phyloP scores from a whole-genome alignment of 2,329 filamentous ascomycete genomes.

The Fusarium sp. region DNA sequence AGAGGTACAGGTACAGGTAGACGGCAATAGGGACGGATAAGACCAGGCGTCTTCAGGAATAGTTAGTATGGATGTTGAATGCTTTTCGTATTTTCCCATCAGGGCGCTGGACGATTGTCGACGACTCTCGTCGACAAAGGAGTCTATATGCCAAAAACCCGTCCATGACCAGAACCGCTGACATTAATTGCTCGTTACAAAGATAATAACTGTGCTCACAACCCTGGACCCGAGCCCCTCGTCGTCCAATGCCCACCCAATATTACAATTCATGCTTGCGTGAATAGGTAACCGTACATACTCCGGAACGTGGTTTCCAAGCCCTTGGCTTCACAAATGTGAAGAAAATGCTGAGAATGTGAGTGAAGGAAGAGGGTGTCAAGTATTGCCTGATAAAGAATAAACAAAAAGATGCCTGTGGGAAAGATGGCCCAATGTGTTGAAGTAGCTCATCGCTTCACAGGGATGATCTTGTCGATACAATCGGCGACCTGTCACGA shows the following conservation, averaged over 20 bases:
- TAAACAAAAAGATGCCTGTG: constrained; percentile 29
- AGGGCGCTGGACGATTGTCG: constrained; percentile 6
- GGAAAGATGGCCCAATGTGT: constrained; percentile 8
- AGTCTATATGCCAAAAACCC: constrained; percentile 17
- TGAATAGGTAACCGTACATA: constrained; percentile 16
- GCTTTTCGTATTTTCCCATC: constrained; percentile 24
- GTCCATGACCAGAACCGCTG: constrained; percentile 7
- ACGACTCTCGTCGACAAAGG: constrained; percentile 7
- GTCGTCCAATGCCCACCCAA: constrained; percentile 24
- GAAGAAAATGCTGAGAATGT: constrained; percentile 30
- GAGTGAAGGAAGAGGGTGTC: constrained; percentile 22
- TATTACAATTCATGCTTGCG: constrained; percentile 23
- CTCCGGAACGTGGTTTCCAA: background rate
- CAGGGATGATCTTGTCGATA: constrained; percentile 41
- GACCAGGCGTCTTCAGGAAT: background rate
- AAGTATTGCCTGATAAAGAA: constrained; percentile 21
- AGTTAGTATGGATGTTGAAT: constrained; percentile 26
- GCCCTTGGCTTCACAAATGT: constrained; percentile 3
- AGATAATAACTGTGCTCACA: constrained; percentile 24
- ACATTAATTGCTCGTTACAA: constrained; percentile 36
- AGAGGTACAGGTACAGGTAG: constrained; percentile 1
- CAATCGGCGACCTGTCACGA: constrained; percentile 40
- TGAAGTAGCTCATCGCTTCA: constrained; percentile 36
- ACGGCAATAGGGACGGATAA: background rate
- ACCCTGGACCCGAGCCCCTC: constrained; percentile 7